Base-by-base conservation (phyloP, 495 filamentous ascomycete genomes). In the Pyrenopolyporus hunteri region DNA sequence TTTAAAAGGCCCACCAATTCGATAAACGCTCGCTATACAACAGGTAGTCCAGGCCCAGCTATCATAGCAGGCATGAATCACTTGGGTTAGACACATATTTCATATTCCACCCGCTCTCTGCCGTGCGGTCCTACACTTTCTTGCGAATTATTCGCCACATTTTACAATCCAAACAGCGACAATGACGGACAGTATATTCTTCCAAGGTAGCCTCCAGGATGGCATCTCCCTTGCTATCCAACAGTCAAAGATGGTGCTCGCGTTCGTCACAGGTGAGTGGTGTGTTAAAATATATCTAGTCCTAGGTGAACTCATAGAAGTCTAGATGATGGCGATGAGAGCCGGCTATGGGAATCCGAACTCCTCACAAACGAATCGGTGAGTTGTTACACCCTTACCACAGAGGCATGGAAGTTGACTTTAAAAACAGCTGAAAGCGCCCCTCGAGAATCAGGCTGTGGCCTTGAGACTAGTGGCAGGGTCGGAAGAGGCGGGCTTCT, bases 141-240 rank as follows among this genome's bases (percentile, higher is more conserved):
- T 22, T 20, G 10, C n/a, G 7, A 23, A 23, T 6, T 13, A 23
- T 23, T 42, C 19, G 19, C 19, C 19, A 42, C 37, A 0, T 10
- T 42, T 17, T 13, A 6, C 37, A 7, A 4, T 42, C 23, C 7
- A 3, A 42, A 9, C 5, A 42, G 19, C 20, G 28, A 46, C 26
- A 1, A 67, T 50, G 48, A 45, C 7, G 4, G 25, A 26, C 63
- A 77, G 33, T 4, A 88, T 93, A 81, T 98, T 97, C 74, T 94
- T 88, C 67, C 52, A 86, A 44, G 93, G 93, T 16, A 84, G 82
- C 56, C 74, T 97, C 5, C 86, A 93, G 65, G 84, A 86, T 46
- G 93, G 90, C 42, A 93, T 98, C 64, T 76, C 81, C 5, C 72
- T 82, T 17, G 91, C 94, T 14, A 75, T 97, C 8, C 82, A 83